phyloP scores from a whole-genome alignment of 768 basidiomycete genomes.

The Lentinula lateritia region DNA sequence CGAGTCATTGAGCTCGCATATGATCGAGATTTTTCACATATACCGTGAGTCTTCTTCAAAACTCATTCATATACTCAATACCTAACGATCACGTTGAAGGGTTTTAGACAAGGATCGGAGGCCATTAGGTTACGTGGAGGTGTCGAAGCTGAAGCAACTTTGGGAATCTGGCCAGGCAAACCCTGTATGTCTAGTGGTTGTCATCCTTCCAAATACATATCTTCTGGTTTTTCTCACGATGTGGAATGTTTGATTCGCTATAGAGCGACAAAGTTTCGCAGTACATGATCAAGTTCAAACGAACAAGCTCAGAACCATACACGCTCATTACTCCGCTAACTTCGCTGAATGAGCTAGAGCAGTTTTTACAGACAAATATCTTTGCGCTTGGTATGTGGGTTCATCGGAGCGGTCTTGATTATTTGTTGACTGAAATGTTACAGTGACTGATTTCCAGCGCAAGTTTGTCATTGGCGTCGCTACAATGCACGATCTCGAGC shows the following conservation, averaged over 20 bases:
- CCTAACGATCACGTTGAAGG: conserved; percentile 33
- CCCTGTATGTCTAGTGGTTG: conserved; percentile 44
- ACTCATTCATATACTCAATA: not conserved
- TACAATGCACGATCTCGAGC: conserved; percentile 70
- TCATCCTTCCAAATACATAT: not conserved
- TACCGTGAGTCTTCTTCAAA: conserved; percentile 52
- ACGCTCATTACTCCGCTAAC: conserved; percentile 78
- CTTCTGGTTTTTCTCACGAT: not conserved
- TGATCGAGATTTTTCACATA: conserved; percentile 90
- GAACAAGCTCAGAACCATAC: conserved; percentile 57
- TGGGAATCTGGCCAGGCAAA: conserved; percentile 73
- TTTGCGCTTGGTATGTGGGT: conserved; percentile 66
- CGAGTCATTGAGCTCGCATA: conserved; percentile 84
- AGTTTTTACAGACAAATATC: conserved; percentile 64
- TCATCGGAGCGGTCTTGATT: not conserved
- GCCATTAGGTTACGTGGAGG: conserved; percentile 83
- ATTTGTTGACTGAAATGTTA: not conserved
- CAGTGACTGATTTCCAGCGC: conserved; percentile 78
- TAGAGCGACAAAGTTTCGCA: conserved; percentile 67
- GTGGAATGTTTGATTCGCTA: not conserved
- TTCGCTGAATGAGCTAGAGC: conserved; percentile 74
- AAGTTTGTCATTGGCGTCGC: conserved; percentile 84
- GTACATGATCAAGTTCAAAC: conserved; percentile 73
- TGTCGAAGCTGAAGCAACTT: conserved; percentile 64
- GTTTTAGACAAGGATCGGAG: conserved; percentile 68